Evolutionary conservation across 305 asterid species (phyloP), one percentile per base, ranked within the genome.

Genomic region (Solanum hybrid): DNA sequence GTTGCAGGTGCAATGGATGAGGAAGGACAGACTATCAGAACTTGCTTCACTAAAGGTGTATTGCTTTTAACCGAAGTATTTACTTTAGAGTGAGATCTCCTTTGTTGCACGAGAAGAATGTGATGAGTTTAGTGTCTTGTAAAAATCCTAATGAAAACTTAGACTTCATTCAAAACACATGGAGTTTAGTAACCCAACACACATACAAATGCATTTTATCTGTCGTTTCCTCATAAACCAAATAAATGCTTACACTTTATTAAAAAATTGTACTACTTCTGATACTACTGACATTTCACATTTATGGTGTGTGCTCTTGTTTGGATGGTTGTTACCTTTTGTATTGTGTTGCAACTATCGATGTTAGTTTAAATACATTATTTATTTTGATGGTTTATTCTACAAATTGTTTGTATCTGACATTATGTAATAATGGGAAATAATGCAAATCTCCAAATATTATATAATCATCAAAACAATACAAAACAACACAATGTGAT

Each of bases 61-160:
- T 81, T 89, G 22, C 89, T 41, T 61, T 91, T 93, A 45, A 82
- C 89, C 11, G 93, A 39, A 70, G 90, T 27, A 41, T 93, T 38
- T 79, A 76, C 79, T 90, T 92, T 92, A 81, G 96, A 89, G 91
- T 11, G 79, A 90, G 91, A 88, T 87, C 89, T 94, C 93, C 86
- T 86, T 89, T 32, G 86, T 87, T 4, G 91, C 90, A 87, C 89
- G 73, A 41, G 97, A 91, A 39, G 95, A 91, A 79, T 93, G 91
- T 10, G 96, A 87, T 33, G 91, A 89, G 90, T 94, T 95, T 65
- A 91, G 68, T 3, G 95, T 90, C 90, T 94, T 95, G 81, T 96
- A 97, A 92, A 94, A 70, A 76, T 94, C 94, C 96, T 94, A 92
- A 90, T 51, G 9, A 51, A 51, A 51, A 51, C 20, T 45, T 45